A percentile compares a stretch with the other conserved stretches of the same genome.
Conservation (phyloP, 306 rosid species). For the Phaseolus lunatus region DNA sequence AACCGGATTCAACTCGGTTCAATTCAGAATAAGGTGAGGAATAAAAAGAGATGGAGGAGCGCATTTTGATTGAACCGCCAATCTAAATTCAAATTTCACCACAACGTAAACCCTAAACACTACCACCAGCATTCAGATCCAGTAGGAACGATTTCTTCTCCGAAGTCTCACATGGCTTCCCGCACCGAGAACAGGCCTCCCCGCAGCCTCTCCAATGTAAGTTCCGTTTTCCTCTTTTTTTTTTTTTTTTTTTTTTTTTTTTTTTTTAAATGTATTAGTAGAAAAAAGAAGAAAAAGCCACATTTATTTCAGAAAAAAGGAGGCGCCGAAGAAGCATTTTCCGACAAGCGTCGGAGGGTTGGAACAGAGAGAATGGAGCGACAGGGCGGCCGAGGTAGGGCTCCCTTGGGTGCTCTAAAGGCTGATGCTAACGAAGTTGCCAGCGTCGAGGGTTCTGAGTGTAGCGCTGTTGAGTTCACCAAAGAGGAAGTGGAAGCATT, state of each 20-base stretch:
- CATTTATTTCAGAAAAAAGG: slow-evolving; percentile 61
- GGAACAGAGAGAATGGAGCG: slow-evolving; percentile 59
- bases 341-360: slow-evolving; percentile 79
- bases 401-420: slow-evolving; percentile 55
- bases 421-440: slow-evolving; percentile 45
- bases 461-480: slow-evolving; percentile 64
- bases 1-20: slow-evolving; percentile 36
- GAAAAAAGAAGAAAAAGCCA: too few relatives aligned
- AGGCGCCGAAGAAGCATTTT: slow-evolving; percentile 58
- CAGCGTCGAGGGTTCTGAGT: slow-evolving; percentile 60
- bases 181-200: slow-evolving; percentile 92
- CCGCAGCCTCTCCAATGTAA: slow-evolving; percentile 72
- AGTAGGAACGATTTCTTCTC: not conserved
- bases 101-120: slow-evolving; percentile 56
- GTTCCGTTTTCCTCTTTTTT: not conserved
- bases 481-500: slow-evolving; percentile 75
- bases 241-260: too few relatives aligned
- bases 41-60: slow-evolving; percentile 2
- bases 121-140: too few relatives aligned
- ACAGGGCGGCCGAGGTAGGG: slow-evolving; percentile 53
- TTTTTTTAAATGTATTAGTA: too few relatives aligned
- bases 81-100: slow-evolving; percentile 66
- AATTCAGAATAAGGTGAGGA: not conserved
- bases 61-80: slow-evolving; percentile 48
- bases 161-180: slow-evolving; percentile 62